Conservation (phyloP, 208 protist genomes). For the Angomonas deanei region DNA sequence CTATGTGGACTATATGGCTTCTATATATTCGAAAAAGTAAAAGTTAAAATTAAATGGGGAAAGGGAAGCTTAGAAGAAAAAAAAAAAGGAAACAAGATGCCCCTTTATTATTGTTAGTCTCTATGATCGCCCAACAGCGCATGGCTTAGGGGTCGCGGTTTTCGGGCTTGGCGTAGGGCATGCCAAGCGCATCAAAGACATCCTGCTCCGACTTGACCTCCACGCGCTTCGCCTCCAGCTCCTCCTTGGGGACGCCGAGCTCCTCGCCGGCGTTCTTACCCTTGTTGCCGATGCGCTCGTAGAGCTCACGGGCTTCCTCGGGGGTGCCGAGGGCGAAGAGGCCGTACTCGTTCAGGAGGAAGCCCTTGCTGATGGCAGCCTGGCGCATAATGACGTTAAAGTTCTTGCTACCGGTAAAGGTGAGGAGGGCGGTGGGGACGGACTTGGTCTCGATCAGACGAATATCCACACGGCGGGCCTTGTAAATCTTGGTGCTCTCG, state of each 20-base stretch:
- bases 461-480: constrained; percentile 88
- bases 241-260: constrained; percentile 74
- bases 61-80: constrained; percentile 1
- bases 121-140: no score
- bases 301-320: constrained; percentile 71
- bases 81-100: constrained; percentile 7
- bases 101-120: no score
- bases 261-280: constrained; percentile 77
- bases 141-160: constrained; percentile 72
- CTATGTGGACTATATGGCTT: no score
- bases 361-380: constrained; percentile 84
- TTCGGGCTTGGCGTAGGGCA: constrained; percentile 81
- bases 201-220: constrained; percentile 74
- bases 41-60: background rate
- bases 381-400: constrained; percentile 93
- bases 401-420: constrained; percentile 92
- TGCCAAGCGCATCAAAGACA: constrained; percentile 83
- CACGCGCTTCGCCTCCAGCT: constrained; percentile 80
- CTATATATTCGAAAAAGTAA: no score
- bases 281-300: constrained; percentile 61
- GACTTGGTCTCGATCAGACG: constrained; percentile 82
- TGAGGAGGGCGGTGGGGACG: constrained; percentile 85
- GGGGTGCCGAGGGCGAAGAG: constrained; percentile 81
- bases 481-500: constrained; percentile 81
- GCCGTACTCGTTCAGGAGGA: constrained; percentile 88